Evolutionary conservation across 2,329 filamentous ascomycete species (phyloP), one percentile per base, ranked within the genome.

Genomic region (Epichloe brachyelytri): DNA sequence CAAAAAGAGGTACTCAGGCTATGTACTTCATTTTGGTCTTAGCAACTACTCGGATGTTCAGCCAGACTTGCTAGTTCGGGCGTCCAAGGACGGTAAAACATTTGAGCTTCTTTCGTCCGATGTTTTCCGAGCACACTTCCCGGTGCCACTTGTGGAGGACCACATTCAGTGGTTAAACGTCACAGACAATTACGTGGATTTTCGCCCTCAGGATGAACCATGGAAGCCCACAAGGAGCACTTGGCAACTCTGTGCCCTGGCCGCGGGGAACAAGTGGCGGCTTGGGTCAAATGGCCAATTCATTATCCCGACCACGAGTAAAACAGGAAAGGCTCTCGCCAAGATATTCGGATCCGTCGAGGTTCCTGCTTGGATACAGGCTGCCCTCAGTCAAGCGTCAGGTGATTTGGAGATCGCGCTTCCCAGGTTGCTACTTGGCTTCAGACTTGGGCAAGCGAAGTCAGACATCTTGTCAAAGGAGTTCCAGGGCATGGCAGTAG

Each of bases 131-230:
- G 48, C 30, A 0, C 43, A 48, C 0, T 50, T 75, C 0, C 73
- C 74, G 0, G 8, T 52, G 0, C 44, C 54, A 0, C 70, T 78
- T 6, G 55, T 72, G 1, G 43, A 68, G 1, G 54, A 68, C 0
- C 71, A 65, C 49, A 62, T 66, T 0, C 75, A 79, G 51, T 80
- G 77, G 76, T 68, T 73, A 43, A 56, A 72, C 20, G 3, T 60
- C 1, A 43, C 55, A 1, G 57, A 49, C 0, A 54, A 56, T 0
- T 47, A 26, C 0, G 40, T 74, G 4, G 63, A 71, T 30, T 68
- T 73, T 12, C 60, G 67, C 2, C 53, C 60, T 0, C 17, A 55
- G 0, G 11, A 37, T 0, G 46, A 54, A 0, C 60, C 62, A 0
- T 71, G 67, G 68, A 40, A 3, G 1, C 12, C 54, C 0, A 55